A percentile compares a stretch with the other conserved stretches of the same genome.
Conservation (phyloP, 202 grass and related monocot genomes). For the Schoenoplectus tabernaemontani region DNA sequence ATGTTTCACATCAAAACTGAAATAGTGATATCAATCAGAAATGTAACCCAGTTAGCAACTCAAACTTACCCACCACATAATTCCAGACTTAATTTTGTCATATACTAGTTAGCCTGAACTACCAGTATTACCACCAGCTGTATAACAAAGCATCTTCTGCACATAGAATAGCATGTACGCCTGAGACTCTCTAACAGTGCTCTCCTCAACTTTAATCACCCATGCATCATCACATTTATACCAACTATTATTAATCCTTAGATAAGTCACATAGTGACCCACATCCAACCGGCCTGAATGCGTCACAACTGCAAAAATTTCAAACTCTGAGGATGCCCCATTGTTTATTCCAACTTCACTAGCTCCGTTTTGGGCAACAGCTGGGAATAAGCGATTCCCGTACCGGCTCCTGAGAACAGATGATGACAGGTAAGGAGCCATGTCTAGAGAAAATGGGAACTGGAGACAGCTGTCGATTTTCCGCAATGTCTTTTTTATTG, state of each 20-base stretch:
- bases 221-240: slow-evolving; percentile 97
- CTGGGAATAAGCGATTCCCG: slow-evolving; percentile 72
- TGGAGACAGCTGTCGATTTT: slow-evolving; percentile 88
- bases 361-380: slow-evolving; percentile 19
- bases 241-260: slow-evolving; percentile 74
- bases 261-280: slow-evolving; percentile 89
- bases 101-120: not conserved
- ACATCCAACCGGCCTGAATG: slow-evolving; percentile 83
- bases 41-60: slow-evolving; percentile 19
- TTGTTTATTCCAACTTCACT: slow-evolving; percentile 44
- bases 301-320: slow-evolving; percentile 84
- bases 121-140: slow-evolving; percentile 57
- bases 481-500: slow-evolving; percentile 65
- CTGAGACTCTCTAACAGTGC: slow-evolving; percentile 57
- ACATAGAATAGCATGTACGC: slow-evolving; percentile 98
- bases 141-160: slow-evolving; percentile 81
- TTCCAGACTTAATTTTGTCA: not conserved
- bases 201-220: slow-evolving; percentile 76
- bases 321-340: slow-evolving; percentile 62
- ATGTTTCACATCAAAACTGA: slow-evolving; percentile 13
- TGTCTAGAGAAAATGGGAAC: slow-evolving; percentile 88
- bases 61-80: not conserved
- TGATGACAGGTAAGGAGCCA: slow-evolving; percentile 81
- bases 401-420: slow-evolving; percentile 82
- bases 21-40: slow-evolving; percentile 20